Evolutionary conservation across 768 basidiomycete genomes (phyloP), one percentile per base, ranked within the genome.

Genomic region (Royoungia palumana): DNA sequence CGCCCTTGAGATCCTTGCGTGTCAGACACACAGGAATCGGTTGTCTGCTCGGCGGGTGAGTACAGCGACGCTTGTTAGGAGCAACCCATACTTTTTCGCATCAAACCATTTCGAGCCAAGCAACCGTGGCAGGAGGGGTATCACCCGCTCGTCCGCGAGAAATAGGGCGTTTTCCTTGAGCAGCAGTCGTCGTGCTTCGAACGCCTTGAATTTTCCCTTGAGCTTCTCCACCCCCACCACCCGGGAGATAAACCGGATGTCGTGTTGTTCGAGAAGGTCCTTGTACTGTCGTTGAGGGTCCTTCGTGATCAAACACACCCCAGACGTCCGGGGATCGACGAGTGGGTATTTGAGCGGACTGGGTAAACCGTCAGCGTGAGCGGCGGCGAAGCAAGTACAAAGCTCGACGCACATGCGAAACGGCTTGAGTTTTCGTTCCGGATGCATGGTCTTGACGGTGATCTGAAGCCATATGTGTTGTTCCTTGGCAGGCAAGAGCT

Each of bases 251-350:
- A 97, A 99, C 58, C 86, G 87, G 74, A 99, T 83, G 42, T 82
- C 77, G 38, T 89, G 74, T 41, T 72, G 70, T 40, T 83, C 84
- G 8, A 99, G 75, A 11, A 96, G 83, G 64, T 95, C 91, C 68
- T 99, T 99, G 77, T 97, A 99, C 64, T 92, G 79, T 38, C 95
- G 76, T 60, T 98, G 95, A 2, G 95, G 95, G 66, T 95, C 91
- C 71, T 97, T 98, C 43, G 88, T 88, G 68, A 99, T 87, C 43
- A 99, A 75, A 68, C 94, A 97, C 43, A 99, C 77, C 10, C 87
- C 70, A 6, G 82, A 82, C 13, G 78, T 82, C 43, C 88, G 82
- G 12, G 87, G 95, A 74, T 90, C 94, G 61, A 90, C 81, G 52
- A 91, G 70, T 27, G 88, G 88, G 63, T 96, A 78, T 34, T 79